A percentile compares a stretch with the other conserved stretches of the same genome.
These are phyloP conservation scores for Fomitiporia mediterranea DNA, from an alignment of 1,284 basidiomycete species.

Conservation along the genomic window DNA sequence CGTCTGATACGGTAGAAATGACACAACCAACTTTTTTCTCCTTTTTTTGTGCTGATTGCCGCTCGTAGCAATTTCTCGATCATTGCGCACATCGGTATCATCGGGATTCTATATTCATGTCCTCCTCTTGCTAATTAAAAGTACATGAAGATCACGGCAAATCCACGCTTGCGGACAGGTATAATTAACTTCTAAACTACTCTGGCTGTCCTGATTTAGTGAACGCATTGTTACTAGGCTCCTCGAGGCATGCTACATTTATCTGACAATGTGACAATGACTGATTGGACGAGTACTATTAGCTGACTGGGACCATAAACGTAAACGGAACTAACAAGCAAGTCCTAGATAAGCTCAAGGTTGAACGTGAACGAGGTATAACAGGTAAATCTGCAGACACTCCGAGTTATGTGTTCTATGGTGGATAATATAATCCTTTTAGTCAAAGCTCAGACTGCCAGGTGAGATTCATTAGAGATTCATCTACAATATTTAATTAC, in stretches of 20 bases:
- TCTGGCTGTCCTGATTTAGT: background rate
- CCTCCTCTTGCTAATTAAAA: background rate
- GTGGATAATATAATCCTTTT: slow-evolving; percentile 13
- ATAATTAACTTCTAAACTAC: slow-evolving; percentile 11
- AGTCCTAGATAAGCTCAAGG: slow-evolving; percentile 94
- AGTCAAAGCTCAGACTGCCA: slow-evolving; percentile 92
- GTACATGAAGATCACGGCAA: slow-evolving; percentile 75
- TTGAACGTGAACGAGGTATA: slow-evolving; percentile 92
- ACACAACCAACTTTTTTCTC: background rate
- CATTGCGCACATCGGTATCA: slow-evolving; percentile 84
- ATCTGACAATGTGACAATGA: background rate
- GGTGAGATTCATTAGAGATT: slow-evolving; percentile 38
- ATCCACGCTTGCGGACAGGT: slow-evolving; percentile 87
- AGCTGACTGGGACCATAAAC: slow-evolving; percentile 87
- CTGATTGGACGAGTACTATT: slow-evolving; percentile 24
- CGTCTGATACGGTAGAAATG: slow-evolving; percentile 66
- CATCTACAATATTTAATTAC: too few species aligned
- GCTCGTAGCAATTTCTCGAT: slow-evolving; percentile 84
- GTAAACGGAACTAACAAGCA: slow-evolving; percentile 76
- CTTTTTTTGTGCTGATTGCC: background rate
- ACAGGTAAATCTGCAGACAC: slow-evolving; percentile 54
- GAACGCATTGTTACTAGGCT: slow-evolving; percentile 41
- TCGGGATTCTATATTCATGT: background rate
- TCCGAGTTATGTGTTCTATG: slow-evolving; percentile 4
- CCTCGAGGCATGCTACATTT: slow-evolving; percentile 50